Percentiles rank a stretch among this genome's conserved stretches.
phyloP scores from a whole-genome alignment of 1,284 basidiomycete genomes.

The Pseudozyma tsukubaensis region DNA sequence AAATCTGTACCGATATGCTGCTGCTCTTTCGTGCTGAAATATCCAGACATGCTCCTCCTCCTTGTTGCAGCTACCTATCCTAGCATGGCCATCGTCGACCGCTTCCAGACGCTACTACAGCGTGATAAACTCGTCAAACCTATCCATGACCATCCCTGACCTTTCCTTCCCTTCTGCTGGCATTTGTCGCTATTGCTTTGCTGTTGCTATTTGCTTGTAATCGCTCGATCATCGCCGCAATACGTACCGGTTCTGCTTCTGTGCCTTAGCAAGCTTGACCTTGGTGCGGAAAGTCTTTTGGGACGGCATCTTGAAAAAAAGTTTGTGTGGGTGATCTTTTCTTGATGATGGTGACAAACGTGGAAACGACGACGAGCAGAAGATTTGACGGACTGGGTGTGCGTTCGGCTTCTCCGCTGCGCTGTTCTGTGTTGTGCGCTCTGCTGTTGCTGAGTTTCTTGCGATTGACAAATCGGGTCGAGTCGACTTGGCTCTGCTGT shows the following conservation, averaged over 20 bases:
- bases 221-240: neutral
- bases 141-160: neutral
- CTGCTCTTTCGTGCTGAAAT: neutral
- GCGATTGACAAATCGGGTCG: too few relatives aligned
- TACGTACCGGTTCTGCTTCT: slow-evolving; percentile 88
- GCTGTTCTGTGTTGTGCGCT: too few relatives aligned
- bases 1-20: neutral
- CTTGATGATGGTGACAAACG: slow-evolving; percentile 1
- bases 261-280: slow-evolving; percentile 94
- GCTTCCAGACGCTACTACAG: too few relatives aligned
- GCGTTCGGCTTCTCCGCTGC: neutral
- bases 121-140: neutral
- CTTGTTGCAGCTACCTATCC: too few relatives aligned
- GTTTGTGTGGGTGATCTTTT: slow-evolving; percentile 7
- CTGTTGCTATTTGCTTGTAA: slow-evolving; percentile 8
- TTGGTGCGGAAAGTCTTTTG: slow-evolving; percentile 98
- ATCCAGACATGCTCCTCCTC: neutral
- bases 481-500: too few relatives aligned
- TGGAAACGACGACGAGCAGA: slow-evolving; percentile 17
- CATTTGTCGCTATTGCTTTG: slow-evolving; percentile 1
- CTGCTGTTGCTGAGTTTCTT: too few relatives aligned
- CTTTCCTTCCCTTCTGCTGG: neutral
- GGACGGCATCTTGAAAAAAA: slow-evolving; percentile 77
- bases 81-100: too few relatives aligned
- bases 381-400: neutral